A percentile compares a stretch with the other conserved stretches of the same genome.
phyloP scores from a whole-genome alignment of 768 basidiomycete genomes.

The Pulveroboletus ravenelii region DNA sequence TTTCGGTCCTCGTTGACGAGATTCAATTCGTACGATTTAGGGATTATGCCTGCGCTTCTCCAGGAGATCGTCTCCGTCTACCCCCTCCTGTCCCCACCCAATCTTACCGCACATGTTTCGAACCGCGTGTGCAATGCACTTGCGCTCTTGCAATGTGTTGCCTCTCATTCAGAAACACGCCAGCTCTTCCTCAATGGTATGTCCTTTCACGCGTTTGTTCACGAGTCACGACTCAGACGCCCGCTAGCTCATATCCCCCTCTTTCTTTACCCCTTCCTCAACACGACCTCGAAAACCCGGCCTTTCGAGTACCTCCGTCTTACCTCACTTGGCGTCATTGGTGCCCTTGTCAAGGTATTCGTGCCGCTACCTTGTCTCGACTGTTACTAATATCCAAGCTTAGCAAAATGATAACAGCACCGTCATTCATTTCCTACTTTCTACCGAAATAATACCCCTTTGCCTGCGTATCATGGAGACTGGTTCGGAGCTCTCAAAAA shows the following conservation, averaged over 20 bases:
- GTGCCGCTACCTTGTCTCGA: neutral
- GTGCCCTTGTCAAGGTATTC: slow-evolving; percentile 92
- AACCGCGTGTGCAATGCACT: slow-evolving; percentile 99
- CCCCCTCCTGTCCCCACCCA: slow-evolving; percentile 90
- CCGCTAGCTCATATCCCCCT: slow-evolving; percentile 90
- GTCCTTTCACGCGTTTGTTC: slow-evolving; percentile 8
- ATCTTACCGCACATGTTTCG: slow-evolving; percentile 94
- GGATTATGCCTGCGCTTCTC: slow-evolving; percentile 94
- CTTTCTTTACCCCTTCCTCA: slow-evolving; percentile 93
- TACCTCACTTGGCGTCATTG: slow-evolving; percentile 98
- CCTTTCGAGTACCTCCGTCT: slow-evolving; percentile 99
- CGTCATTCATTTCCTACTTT: slow-evolving; percentile 97
- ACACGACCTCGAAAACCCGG: slow-evolving; percentile 98
- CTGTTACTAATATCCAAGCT: slow-evolving; percentile 9
- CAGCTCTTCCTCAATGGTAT: slow-evolving; percentile 91
- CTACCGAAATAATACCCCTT: slow-evolving; percentile 98
- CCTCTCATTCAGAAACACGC: slow-evolving; percentile 93
- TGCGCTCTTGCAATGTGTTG: slow-evolving; percentile 95
- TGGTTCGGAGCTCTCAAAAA: slow-evolving; percentile 96
- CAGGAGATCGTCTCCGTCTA: slow-evolving; percentile 99
- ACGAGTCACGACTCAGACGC: neutral
- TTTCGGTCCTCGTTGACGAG: neutral
- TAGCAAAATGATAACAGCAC: slow-evolving; percentile 99
- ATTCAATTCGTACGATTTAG: slow-evolving; percentile 35
- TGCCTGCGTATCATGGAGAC: slow-evolving; percentile 99